Percentiles rank a stretch among this genome's conserved stretches.
Conservation (phyloP, 2,329 filamentous ascomycete species). For the Chalaropsis thielavioides region DNA sequence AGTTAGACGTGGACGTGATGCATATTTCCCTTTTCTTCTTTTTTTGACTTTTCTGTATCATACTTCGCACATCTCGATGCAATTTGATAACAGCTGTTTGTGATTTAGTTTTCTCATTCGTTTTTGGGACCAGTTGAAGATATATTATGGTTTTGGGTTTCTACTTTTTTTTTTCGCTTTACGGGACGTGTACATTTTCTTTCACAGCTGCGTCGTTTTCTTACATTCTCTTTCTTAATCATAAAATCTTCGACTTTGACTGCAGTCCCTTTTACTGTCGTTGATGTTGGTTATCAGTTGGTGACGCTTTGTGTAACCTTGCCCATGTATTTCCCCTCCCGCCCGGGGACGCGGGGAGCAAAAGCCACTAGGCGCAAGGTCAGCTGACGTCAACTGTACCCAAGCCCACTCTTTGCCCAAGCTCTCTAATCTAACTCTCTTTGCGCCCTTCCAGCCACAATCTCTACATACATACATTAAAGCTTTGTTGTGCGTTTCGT, state of each 20-base stretch:
- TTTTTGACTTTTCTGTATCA: slow-evolving; percentile 6
- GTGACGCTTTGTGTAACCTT: neutral
- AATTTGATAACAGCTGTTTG: neutral
- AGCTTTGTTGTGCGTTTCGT: no score
- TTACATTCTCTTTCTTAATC: neutral
- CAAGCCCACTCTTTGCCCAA: neutral
- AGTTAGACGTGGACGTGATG: neutral
- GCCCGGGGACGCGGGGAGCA: neutral
- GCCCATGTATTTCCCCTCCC: neutral
- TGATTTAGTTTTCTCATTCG: neutral
- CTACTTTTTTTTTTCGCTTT: slow-evolving; percentile 1
- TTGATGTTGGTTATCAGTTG: neutral
- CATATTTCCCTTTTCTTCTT: slow-evolving; percentile 10
- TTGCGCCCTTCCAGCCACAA: no score
- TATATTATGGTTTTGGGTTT: neutral
- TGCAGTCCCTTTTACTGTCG: neutral
- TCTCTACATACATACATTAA: no score
- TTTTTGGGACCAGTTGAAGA: neutral
- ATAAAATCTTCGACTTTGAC: neutral
- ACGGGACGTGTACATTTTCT: neutral
- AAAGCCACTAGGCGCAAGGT: neutral
- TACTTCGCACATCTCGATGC: slow-evolving; percentile 3
- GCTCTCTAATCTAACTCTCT: neutral
- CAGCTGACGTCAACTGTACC: neutral
- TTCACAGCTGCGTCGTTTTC: neutral